These are phyloP conservation scores for Chytridium lagenaria DNA, from an alignment of 371 early-diverging fungal genomes.

Conservation along the genomic window DNA sequence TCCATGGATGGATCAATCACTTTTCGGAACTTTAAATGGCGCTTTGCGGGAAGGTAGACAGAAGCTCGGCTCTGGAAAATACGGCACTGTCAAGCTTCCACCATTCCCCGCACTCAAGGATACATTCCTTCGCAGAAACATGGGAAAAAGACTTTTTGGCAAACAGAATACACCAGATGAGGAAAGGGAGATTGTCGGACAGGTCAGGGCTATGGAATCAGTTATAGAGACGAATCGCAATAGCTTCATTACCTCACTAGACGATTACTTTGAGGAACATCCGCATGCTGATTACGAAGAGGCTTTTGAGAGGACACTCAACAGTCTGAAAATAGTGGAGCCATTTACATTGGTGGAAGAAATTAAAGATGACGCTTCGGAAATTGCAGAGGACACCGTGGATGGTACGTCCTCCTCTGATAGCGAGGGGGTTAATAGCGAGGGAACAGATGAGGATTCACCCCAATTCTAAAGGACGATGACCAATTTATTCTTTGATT, in stretches of 20 bases:
- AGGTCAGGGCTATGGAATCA: not conserved
- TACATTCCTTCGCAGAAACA: slow-evolving; percentile 1
- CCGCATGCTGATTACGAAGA: not conserved
- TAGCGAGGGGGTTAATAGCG: no score
- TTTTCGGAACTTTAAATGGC: not conserved
- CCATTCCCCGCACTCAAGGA: not conserved
- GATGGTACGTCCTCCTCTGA: no score
- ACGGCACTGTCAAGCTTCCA: not conserved
- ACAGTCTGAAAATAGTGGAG: no score
- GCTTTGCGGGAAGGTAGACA: not conserved
- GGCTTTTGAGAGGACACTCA: slow-evolving; percentile 7
- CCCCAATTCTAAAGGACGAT: no score
- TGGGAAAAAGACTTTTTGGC: not conserved
- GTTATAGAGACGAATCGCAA: not conserved
- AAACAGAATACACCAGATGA: not conserved
- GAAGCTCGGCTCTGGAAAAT: not conserved
- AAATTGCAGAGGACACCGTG: no score
- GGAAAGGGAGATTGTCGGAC: not conserved
- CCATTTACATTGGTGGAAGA: no score
- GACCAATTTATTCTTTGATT: no score
- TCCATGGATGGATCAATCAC: not conserved
- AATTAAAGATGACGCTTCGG: no score
- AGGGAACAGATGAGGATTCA: no score
- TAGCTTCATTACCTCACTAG: not conserved
- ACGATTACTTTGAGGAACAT: not conserved